Conservation (phyloP, 1,284 basidiomycete genomes). For the Coriolopsis trogii region DNA sequence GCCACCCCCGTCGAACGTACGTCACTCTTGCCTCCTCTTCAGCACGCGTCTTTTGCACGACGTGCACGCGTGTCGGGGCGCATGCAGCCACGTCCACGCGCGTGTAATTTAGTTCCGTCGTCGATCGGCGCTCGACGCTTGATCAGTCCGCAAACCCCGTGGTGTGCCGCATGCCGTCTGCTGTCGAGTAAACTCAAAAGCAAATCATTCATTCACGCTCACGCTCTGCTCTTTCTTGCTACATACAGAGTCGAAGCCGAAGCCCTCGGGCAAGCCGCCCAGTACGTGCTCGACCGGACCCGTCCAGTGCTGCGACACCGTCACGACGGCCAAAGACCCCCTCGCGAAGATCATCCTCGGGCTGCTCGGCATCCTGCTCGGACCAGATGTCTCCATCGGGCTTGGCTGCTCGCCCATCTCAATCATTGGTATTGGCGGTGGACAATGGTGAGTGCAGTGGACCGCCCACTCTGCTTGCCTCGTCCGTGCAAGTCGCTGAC, state of each 20-base stretch:
- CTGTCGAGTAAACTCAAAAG: too few relatives aligned
- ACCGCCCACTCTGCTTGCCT: neutral
- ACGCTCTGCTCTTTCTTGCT: too few relatives aligned
- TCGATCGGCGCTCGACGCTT: neutral
- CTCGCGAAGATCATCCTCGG: slow-evolving; percentile 17
- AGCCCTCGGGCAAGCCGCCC: slow-evolving; percentile 11
- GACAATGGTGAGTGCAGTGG: slow-evolving; percentile 22
- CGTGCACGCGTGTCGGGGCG: too few relatives aligned
- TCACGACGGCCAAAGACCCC: slow-evolving; percentile 15
- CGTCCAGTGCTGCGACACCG: slow-evolving; percentile 32
- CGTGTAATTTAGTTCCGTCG: too few relatives aligned
- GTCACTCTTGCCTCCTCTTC: too few relatives aligned
- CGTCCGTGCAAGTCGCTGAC: neutral
- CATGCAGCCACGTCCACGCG: too few relatives aligned
- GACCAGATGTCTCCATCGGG: slow-evolving; percentile 26
- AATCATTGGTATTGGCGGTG: slow-evolving; percentile 25
- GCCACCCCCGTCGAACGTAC: slow-evolving; percentile 9
- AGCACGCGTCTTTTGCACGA: too few relatives aligned
- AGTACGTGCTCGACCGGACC: slow-evolving; percentile 30
- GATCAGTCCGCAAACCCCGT: too few relatives aligned
- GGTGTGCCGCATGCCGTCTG: too few relatives aligned
- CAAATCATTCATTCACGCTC: neutral
- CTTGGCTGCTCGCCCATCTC: slow-evolving; percentile 32
- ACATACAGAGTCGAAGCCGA: slow-evolving; percentile 1
- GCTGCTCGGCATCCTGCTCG: slow-evolving; percentile 28